Conservation (phyloP, 2,329 filamentous ascomycete genomes). For the Monosporascus sp. region DNA sequence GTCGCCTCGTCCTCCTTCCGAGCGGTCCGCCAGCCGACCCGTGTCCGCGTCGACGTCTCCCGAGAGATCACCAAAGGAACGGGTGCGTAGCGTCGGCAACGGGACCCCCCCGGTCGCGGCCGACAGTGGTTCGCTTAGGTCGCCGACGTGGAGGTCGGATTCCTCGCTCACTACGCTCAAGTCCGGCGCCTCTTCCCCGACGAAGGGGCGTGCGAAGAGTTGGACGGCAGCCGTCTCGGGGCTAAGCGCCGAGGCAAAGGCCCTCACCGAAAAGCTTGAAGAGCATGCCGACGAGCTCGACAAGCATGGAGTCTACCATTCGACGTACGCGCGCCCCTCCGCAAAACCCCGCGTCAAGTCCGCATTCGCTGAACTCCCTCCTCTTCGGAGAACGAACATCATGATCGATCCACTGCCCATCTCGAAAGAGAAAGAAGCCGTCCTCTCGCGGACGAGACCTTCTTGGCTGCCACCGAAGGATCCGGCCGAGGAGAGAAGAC, state of each 20-base stretch:
- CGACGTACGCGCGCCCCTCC: slow-evolving; percentile 20
- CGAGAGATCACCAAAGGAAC: slow-evolving; percentile 45
- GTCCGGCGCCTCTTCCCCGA: slow-evolving; percentile 33
- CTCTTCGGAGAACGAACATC: slow-evolving; percentile 66
- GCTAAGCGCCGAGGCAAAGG: slow-evolving; percentile 67
- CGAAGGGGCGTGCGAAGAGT: slow-evolving; percentile 59
- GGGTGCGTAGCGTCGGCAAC: slow-evolving; percentile 54
- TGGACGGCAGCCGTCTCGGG: slow-evolving; percentile 68
- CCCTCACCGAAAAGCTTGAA: slow-evolving; percentile 74
- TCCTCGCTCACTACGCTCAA: slow-evolving; percentile 27
- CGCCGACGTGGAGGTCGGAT: slow-evolving; percentile 49
- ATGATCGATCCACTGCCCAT: slow-evolving; percentile 82
- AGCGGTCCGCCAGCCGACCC: slow-evolving; percentile 49
- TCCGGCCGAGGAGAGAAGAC: slow-evolving; percentile 83
- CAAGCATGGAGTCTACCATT: slow-evolving; percentile 31
- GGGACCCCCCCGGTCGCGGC: slow-evolving; percentile 56
- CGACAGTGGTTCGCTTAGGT: slow-evolving; percentile 56
- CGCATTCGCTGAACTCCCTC: slow-evolving; percentile 64
- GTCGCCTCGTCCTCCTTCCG: slow-evolving; percentile 60
- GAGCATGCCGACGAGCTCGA: slow-evolving; percentile 64
- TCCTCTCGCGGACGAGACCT: slow-evolving; percentile 72
- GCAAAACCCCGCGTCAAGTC: slow-evolving; percentile 54
- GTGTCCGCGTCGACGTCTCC: slow-evolving; percentile 50
- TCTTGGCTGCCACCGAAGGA: slow-evolving; percentile 85
- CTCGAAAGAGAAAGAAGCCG: slow-evolving; percentile 81